Conservation (phyloP, 169 alveolate species). For the Neospora caninum region DNA sequence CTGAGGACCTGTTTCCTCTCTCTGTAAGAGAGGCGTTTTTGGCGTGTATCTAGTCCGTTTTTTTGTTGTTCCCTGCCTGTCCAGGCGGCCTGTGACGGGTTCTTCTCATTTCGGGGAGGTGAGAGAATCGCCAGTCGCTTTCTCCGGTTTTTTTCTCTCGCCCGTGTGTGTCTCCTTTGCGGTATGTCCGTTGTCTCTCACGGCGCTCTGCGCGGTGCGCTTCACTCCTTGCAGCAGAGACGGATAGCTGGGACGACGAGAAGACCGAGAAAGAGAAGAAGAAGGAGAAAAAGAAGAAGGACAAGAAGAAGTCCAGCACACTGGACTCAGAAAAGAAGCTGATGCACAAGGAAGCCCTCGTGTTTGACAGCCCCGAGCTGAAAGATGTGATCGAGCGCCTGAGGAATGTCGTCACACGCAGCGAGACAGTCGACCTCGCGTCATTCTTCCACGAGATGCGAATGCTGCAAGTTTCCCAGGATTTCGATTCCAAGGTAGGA, state of each 20-base stretch:
- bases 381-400: slow-evolving; percentile 85
- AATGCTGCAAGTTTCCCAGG: slow-evolving; percentile 90
- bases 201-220: background rate
- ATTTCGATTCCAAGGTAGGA: slow-evolving; percentile 78
- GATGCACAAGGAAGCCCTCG: slow-evolving; percentile 61
- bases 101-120: too few relatives aligned
- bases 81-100: too few relatives aligned
- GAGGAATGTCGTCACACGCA: slow-evolving; percentile 69
- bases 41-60: too few relatives aligned
- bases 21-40: too few relatives aligned
- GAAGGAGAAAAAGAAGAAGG: slow-evolving; percentile 44
- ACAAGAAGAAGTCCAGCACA: background rate
- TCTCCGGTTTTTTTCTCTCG: too few relatives aligned
- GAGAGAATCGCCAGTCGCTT: too few relatives aligned
- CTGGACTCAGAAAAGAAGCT: slow-evolving; percentile 12
- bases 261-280: slow-evolving; percentile 50
- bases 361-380: slow-evolving; percentile 69
- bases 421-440: slow-evolving; percentile 76
- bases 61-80: too few relatives aligned
- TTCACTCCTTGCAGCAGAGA: slow-evolving; percentile 43
- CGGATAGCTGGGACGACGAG: slow-evolving; percentile 72
- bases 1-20: too few relatives aligned
- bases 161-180: too few relatives aligned
- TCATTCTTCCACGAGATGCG: slow-evolving; percentile 88
- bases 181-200: too few relatives aligned